Evolutionary conservation across 139 green algal species (phyloP), one percentile per base, ranked within the genome.

Genomic region (Chlorella ohadii): DNA sequence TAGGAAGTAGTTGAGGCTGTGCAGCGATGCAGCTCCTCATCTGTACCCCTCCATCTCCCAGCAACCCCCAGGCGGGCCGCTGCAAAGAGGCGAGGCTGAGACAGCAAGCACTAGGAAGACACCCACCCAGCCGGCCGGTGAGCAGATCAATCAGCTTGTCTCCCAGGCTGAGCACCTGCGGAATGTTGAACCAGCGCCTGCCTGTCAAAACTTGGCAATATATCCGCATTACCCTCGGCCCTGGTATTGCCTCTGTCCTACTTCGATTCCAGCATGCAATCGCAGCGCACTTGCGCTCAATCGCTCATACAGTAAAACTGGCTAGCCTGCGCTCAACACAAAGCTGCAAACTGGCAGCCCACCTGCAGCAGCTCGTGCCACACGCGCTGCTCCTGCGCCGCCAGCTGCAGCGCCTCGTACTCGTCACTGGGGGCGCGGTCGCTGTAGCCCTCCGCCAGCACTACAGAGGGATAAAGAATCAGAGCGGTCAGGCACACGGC

Each of bases 351-450:
- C 44, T 11, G 7, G 11, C 11, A 55, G 11, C 44, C 4, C 15
- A 47, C 33, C 33, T 74, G 67, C 67, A 74, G 67, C 67, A 74
- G 67, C 20, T 51, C 34, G 2, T 33, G 20, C 67, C 67, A 74
- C 67, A 74, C 67, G 20, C 67, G 67, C 20, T 31, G 67, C 67
- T 74, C 67, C 67, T 55, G 67, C 17, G 67, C 67, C 34, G 67
- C 67, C 20, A 74, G 67, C 67, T 47, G 36, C 67, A 74, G 36
- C 34, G 36, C 67, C 34, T 74, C 67, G 7, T 19, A 74, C 17
- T 74, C 67, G 19, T 51, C 67, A 4, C 34, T 38, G 7, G 67
- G 67, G 6, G 15, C 34, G 34, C 19, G 15, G 36, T 74, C 67
- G 33, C 27, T 34, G 27, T 74, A 74, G 19, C 28, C 67, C 6